These are phyloP conservation scores for Actinomucor elegans DNA, from an alignment of 371 early-diverging fungal species.

Conservation along the genomic window DNA sequence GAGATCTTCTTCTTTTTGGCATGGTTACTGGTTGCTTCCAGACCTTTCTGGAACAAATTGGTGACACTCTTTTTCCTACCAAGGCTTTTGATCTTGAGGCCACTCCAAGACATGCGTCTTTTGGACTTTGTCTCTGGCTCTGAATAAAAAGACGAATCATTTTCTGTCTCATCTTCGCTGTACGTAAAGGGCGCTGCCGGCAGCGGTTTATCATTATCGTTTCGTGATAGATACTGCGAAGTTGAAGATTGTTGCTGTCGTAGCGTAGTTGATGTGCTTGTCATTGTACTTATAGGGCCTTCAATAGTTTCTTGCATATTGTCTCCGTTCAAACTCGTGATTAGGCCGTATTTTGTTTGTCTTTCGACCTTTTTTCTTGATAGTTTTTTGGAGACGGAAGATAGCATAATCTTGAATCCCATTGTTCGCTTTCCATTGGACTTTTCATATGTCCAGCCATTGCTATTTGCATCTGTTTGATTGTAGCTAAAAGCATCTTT, in stretches of 20 bases:
- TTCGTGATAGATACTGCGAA: background rate
- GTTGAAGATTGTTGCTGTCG: slow-evolving; percentile 5
- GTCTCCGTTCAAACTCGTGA: background rate
- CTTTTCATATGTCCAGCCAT: too few species aligned
- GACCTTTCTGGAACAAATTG: slow-evolving; percentile 27
- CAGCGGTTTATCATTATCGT: background rate
- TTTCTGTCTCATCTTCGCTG: background rate
- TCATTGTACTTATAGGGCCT: slow-evolving; percentile 24
- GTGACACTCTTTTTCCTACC: slow-evolving; percentile 19
- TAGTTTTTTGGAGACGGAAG: slow-evolving; percentile 53
- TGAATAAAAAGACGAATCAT: background rate
- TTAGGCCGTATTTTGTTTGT: slow-evolving; percentile 23
- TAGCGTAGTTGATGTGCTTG: slow-evolving; percentile 29
- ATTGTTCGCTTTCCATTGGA: background rate
- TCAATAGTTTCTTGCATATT: slow-evolving; percentile 9
- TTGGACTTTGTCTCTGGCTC: slow-evolving; percentile 14
- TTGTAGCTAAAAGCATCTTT: background rate
- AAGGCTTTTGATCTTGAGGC: slow-evolving; percentile 14
- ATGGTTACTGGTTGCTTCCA: background rate
- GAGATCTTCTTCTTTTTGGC: background rate
- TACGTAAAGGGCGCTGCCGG: background rate
- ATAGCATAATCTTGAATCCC: slow-evolving; percentile 44
- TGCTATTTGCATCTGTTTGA: background rate
- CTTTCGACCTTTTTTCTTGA: slow-evolving; percentile 43
- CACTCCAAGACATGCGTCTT: slow-evolving; percentile 25